phyloP scores from a whole-genome alignment of 345 rosid species.

The Tarenaya hassleriana region DNA sequence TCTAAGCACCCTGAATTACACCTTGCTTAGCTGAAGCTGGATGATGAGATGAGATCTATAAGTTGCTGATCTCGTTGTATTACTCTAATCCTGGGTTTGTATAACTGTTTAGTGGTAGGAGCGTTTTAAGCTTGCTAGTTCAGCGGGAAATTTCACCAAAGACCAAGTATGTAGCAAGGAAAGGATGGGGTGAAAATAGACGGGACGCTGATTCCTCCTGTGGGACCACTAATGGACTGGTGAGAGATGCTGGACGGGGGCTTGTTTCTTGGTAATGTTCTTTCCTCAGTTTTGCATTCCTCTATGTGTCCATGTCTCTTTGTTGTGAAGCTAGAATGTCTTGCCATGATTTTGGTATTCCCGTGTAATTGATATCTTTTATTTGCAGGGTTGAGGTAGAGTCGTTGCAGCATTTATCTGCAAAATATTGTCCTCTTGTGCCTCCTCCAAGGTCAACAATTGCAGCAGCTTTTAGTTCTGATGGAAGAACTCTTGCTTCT shows the following conservation, averaged over 20 bases:
- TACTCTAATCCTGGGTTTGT: constrained; percentile 12
- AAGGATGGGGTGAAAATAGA: constrained; percentile 54
- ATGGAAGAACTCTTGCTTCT: constrained; percentile 84
- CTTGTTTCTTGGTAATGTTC: constrained; percentile 67
- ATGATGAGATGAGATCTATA: not conserved
- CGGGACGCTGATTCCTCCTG: constrained; percentile 31
- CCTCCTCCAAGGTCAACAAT: constrained; percentile 99
- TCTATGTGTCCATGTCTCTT: not conserved
- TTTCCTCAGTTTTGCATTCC: constrained; percentile 9
- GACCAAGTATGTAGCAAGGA: constrained; percentile 45
- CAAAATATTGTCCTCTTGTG: constrained; percentile 70
- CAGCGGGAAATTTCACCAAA: constrained; percentile 70
- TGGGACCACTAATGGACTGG: constrained; percentile 34
- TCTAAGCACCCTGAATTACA: not conserved
- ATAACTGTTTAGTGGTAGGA: constrained; percentile 41
- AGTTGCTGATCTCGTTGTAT: constrained; percentile 18
- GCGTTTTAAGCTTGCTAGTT: constrained; percentile 51
- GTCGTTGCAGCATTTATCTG: constrained; percentile 71
- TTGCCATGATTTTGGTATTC: not conserved
- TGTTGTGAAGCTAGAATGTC: constrained; percentile 1
- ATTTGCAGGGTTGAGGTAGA: constrained; percentile 76
- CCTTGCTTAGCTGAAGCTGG: not conserved
- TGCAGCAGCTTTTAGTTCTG: constrained; percentile 95
- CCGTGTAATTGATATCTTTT: constrained; percentile 2
- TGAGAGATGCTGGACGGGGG: constrained; percentile 54